Evolutionary conservation across 208 protist species (phyloP).

Genomic region (Leptomonas seymouri): DNA sequence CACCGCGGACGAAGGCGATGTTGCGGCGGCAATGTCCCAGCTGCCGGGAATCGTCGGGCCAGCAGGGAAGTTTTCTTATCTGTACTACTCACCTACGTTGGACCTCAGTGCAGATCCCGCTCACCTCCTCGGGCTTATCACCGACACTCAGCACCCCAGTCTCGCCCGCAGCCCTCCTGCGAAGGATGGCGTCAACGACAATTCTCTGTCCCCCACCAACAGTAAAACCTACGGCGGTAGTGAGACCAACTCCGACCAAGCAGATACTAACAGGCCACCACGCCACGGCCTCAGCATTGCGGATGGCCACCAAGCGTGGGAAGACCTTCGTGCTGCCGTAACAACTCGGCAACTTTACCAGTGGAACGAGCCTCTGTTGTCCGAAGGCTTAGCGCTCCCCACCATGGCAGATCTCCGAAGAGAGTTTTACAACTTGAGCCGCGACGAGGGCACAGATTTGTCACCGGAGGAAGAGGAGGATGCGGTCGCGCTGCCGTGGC

Average conservation of each 20-base stretch:
- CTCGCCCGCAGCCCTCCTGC: background rate
- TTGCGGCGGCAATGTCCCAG: background rate
- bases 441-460: background rate
- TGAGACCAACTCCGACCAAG: background rate
- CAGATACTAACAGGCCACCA: background rate
- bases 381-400: slow-evolving; percentile 27
- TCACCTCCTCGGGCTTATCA: slow-evolving; percentile 35
- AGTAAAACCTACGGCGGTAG: background rate
- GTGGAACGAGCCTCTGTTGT: slow-evolving; percentile 34
- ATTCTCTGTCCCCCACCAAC: slow-evolving; percentile 6
- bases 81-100: slow-evolving; percentile 74
- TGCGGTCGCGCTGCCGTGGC: slow-evolving; percentile 13
- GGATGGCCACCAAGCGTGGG: slow-evolving; percentile 6
- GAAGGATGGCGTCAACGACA: slow-evolving; percentile 1
- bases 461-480: background rate
- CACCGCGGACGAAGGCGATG: background rate
- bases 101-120: slow-evolving; percentile 61
- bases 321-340: slow-evolving; percentile 14
- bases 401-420: slow-evolving; percentile 5
- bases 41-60: slow-evolving; percentile 22
- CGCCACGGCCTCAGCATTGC: background rate
- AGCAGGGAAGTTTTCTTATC: slow-evolving; percentile 38
- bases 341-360: slow-evolving; percentile 30
- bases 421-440: background rate
- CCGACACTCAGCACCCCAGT: slow-evolving; percentile 15